Base-by-base conservation (phyloP, 148 eudicot genomes). In the Drosera capensis region DNA sequence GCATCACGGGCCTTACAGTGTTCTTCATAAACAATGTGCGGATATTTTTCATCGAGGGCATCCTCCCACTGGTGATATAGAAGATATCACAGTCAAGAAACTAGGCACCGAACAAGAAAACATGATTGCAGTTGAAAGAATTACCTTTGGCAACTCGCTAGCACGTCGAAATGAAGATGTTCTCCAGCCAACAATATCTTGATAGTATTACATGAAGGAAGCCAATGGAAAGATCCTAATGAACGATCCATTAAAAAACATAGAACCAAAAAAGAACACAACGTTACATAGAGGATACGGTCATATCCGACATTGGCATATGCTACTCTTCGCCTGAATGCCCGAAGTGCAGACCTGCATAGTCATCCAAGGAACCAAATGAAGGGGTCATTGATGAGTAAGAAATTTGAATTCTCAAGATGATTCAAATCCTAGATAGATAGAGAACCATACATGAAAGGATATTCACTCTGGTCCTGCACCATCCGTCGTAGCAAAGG, bases 121-220 rank as follows among this genome's bases (percentile, higher is more conserved):
- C 9, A 13, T 14, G 51, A 54, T 22, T 26, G 17, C 8, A 60
- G 25, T 31, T 43, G 39, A 53, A 44, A 46, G 52, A 20, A 22
- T 36, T 65, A 92, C 99, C 95, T 81, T 74, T 12, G 99, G 99
- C 66, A 92, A 71, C 60, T 92, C 95, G 64, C 45, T 68, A 49
- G 61, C 60, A 17, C 82, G 88, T 60, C 99, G 74, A 19, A 92
- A 85, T 54, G 84, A 80, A 41, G 99, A 76, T 26, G 99, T 92
- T 68, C 99, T 68, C 95, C 95, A 92, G 22, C 99, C 99, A 25
- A 92, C 99, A 44, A 92, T 78, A 70, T 85, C 99, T 92, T 50
- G 42, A 50, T 11, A 50, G 26, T 5, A 59, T 36, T 58, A 25
- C 25, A 54, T 71, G 31, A 67, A 65, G 62, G 77, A 63, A 66